phyloP scores from a whole-genome alignment of 305 asterid species.

The Fraxinus ornus region DNA sequence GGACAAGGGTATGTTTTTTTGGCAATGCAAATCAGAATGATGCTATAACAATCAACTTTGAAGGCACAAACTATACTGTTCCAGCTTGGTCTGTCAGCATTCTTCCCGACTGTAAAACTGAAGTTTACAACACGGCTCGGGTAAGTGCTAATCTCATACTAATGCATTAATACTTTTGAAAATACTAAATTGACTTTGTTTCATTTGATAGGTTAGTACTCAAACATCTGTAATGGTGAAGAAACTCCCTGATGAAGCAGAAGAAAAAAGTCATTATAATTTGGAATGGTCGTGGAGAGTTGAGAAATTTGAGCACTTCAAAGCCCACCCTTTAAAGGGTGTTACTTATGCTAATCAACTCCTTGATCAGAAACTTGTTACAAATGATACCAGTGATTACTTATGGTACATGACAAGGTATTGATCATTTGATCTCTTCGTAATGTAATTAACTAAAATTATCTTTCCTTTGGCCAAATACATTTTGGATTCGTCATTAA shows the following conservation, averaged over 20 bases:
- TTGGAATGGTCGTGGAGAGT: constrained; percentile 38
- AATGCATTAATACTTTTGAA: neutral
- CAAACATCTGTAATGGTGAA: constrained; percentile 21
- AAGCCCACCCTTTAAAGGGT: neutral
- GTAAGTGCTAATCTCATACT: neutral
- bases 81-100: constrained; percentile 56
- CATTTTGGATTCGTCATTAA: neutral
- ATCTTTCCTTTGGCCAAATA: neutral
- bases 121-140: constrained; percentile 41
- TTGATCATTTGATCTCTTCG: neutral
- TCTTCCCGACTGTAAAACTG: constrained; percentile 34
- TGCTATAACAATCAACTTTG: constrained; percentile 25
- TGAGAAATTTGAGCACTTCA: constrained; percentile 21
- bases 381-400: constrained; percentile 44
- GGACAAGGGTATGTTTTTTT: constrained; percentile 35
- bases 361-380: constrained; percentile 38
- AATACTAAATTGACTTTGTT: neutral
- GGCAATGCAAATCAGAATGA: constrained; percentile 26
- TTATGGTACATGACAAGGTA: constrained; percentile 57
- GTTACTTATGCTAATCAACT: constrained; percentile 24
- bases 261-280: constrained; percentile 9
- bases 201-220: constrained; percentile 26
- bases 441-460: neutral
- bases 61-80: constrained; percentile 24
- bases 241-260: constrained; percentile 11